Percentiles rank a stretch among this genome's conserved stretches.
Evolutionary conservation across 805 yeast genomes (phyloP).

Genomic region (Suhomyces prunicola): DNA sequence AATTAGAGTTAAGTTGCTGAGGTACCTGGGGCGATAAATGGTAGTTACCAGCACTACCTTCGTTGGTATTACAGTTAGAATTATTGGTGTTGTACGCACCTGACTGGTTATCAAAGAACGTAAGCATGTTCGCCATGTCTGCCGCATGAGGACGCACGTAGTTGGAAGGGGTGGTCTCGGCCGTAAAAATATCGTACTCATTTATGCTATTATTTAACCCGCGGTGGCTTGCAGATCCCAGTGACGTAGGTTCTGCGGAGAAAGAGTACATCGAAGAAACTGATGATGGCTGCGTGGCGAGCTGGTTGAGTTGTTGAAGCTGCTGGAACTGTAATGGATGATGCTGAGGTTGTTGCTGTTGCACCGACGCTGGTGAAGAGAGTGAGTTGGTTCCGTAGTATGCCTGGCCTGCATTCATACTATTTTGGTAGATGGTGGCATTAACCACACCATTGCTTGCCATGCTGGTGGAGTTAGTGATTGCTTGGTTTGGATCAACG

Average conservation of each 20-base stretch:
- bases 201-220: not conserved
- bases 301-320: slow-evolving; percentile 1
- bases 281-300: not conserved
- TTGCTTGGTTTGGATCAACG: not conserved
- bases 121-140: slow-evolving; percentile 2
- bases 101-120: slow-evolving; percentile 3
- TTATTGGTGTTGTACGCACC: slow-evolving; percentile 1
- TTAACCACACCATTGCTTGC: not conserved
- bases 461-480: not conserved
- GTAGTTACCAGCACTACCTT: slow-evolving; percentile 2
- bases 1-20: not conserved
- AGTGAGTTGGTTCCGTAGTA: not conserved
- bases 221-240: not conserved
- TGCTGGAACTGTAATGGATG: slow-evolving; percentile 1
- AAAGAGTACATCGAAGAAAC: not conserved
- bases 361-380: not conserved
- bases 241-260: not conserved
- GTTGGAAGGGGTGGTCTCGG: not conserved
- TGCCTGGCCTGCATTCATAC: slow-evolving; percentile 9
- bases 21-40: slow-evolving; percentile 1
- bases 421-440: not conserved
- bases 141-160: not conserved
- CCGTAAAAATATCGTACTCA: slow-evolving; percentile 5
- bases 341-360: slow-evolving; percentile 1
- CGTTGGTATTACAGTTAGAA: not conserved